Evolutionary conservation across 2,329 filamentous ascomycete genomes (phyloP), one percentile per base, ranked within the genome.

Genomic region (Pseudopyricularia cyperi): DNA sequence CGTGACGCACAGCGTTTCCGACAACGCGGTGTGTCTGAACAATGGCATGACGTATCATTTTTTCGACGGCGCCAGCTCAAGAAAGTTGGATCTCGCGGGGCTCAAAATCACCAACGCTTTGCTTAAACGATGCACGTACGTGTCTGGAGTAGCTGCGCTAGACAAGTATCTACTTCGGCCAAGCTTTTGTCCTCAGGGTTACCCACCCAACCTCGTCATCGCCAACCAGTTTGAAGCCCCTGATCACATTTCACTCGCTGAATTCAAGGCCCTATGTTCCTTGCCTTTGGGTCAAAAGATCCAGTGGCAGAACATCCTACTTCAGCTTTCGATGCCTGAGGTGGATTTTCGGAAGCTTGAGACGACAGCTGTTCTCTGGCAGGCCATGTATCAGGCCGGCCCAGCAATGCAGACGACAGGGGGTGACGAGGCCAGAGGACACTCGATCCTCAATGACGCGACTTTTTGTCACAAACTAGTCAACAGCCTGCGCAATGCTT

Each of bases 291-390:
- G 78, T 0, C 53, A 67, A 17, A 58, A 61, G 1, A 61, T 80
- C 8, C 75, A 79, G 50, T 83, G 78, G 74, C 58, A 66, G 8
- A 83, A 81, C 51, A 71, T 84, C 3, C 58, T 79, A 0, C 58
- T 67, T 1, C 72, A 82, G 57, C 60, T 84, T 3, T 61, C 63
- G 0, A 63, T 66, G 1, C 71, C 73, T 0, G 65, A 65, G 1
- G 51, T 84, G 0, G 71, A 79, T 46, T 72, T 79, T 34, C 73
- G 71, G 11, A 72, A 73, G 42, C 53, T 64, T 0, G 73, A 78
- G 42, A 74, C 75, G 0, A 63, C 63, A 6, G 55, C 71, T 2
- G 58, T 81, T 0, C 50, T 82, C 1, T 58, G 70, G 2, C 79
- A 84, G 55, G 64, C 68, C 0, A 65, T 70, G 9, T 67, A 70